Conservation (phyloP, 2,329 filamentous ascomycete genomes). For the Phialophora tarda region DNA sequence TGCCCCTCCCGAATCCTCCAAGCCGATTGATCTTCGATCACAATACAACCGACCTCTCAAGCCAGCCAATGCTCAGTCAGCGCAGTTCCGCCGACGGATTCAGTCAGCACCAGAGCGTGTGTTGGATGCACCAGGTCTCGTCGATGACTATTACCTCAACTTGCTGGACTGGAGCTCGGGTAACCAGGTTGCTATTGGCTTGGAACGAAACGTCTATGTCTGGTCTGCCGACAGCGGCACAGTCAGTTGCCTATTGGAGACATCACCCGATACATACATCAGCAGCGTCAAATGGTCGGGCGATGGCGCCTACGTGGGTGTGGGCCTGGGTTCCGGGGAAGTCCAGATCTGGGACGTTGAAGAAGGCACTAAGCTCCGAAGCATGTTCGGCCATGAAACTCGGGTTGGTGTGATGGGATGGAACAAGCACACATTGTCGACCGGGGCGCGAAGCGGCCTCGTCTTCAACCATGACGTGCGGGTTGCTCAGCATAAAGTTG, state of each 20-base stretch:
- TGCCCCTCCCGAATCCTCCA: slow-evolving; percentile 94
- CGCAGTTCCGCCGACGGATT: slow-evolving; percentile 88
- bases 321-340: slow-evolving; percentile 92
- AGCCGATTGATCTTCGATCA: slow-evolving; percentile 94
- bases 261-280: slow-evolving; percentile 87
- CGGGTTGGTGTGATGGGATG: slow-evolving; percentile 98
- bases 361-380: slow-evolving; percentile 91
- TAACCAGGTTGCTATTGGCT: slow-evolving; percentile 96
- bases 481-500: slow-evolving; percentile 96
- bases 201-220: slow-evolving; percentile 96
- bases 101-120: slow-evolving; percentile 95
- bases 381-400: slow-evolving; percentile 97
- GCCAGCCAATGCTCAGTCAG: slow-evolving; percentile 71
- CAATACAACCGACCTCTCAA: slow-evolving; percentile 98
- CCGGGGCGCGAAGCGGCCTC: slow-evolving; percentile 89
- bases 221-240: slow-evolving; percentile 96
- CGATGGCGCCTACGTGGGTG: slow-evolving; percentile 93
- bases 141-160: slow-evolving; percentile 99
- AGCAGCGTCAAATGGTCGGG: slow-evolving; percentile 99
- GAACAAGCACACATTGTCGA: slow-evolving; percentile 98
- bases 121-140: slow-evolving; percentile 90
- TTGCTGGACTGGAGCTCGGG: slow-evolving; percentile 96
- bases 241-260: slow-evolving; percentile 88
- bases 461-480: slow-evolving; percentile 96
- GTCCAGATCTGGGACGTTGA: slow-evolving; percentile 83